Percentiles rank a stretch among this genome's conserved stretches.
These are phyloP conservation scores for Aspergillus ibericus DNA, from an alignment of 2,329 filamentous ascomycete species.

Conservation along the genomic window DNA sequence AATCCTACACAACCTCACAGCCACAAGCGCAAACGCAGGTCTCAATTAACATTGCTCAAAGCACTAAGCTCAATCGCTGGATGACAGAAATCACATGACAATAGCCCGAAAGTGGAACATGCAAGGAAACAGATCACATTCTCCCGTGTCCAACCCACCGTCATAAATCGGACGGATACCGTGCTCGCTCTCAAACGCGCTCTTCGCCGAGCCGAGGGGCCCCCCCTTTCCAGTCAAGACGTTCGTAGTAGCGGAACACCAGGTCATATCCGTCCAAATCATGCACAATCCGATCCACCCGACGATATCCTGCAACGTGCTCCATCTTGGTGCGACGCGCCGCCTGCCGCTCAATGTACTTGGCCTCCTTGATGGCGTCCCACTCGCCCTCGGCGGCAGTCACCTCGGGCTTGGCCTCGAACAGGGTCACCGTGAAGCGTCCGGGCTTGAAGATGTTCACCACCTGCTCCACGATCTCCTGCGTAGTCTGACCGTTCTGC, in stretches of 20 bases:
- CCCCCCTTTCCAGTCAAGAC: conserved; percentile 74
- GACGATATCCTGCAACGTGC: conserved; percentile 77
- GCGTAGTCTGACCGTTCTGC: conserved; percentile 83
- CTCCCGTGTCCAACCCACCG: neutral
- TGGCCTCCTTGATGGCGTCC: conserved; percentile 34
- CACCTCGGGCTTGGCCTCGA: conserved; percentile 73
- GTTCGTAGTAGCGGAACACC: conserved; percentile 94
- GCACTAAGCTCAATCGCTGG: conserved; percentile 1
- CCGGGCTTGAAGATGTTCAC: conserved; percentile 95
- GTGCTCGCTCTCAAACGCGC: conserved; percentile 14
- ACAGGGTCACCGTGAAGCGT: conserved; percentile 95
- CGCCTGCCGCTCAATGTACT: conserved; percentile 46
- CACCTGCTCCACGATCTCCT: conserved; percentile 89
- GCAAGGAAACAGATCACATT: neutral
- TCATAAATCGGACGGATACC: neutral
- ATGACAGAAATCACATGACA: neutral
- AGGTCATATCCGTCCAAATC: conserved; percentile 97
- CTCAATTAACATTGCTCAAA: neutral
- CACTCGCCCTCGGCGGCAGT: conserved; percentile 18
- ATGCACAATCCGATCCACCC: conserved; percentile 92
- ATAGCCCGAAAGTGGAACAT: neutral
- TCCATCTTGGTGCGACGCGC: conserved; percentile 63
- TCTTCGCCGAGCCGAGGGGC: conserved; percentile 62
- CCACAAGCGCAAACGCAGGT: neutral
- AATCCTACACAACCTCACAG: neutral